phyloP scores from a whole-genome alignment of 2,329 filamentous ascomycete species.

The Arthroderma sp. region DNA sequence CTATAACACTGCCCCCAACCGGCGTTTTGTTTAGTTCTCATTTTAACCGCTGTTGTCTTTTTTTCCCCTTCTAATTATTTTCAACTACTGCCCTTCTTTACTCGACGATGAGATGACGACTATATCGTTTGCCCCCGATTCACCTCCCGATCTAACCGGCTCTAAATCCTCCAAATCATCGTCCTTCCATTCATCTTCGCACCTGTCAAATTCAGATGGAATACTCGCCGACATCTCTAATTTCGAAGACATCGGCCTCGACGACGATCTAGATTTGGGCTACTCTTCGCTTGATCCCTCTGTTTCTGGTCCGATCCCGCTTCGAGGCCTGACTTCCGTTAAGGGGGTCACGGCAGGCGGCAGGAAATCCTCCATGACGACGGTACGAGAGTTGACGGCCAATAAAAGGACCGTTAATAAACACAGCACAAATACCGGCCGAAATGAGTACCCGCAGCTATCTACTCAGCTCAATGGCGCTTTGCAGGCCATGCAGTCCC shows the following conservation, averaged over 20 bases:
- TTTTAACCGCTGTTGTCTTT: neutral
- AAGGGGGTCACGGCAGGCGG: too few relatives aligned
- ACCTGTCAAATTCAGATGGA: slow-evolving; percentile 54
- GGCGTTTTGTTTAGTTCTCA: neutral
- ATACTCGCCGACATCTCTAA: slow-evolving; percentile 61
- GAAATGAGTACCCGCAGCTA: slow-evolving; percentile 5
- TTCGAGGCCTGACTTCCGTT: too few relatives aligned
- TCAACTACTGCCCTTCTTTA: neutral
- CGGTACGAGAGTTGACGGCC: slow-evolving; percentile 1
- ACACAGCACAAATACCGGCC: neutral
- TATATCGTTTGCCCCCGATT: slow-evolving; percentile 43
- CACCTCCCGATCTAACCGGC: slow-evolving; percentile 63
- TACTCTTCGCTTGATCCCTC: neutral
- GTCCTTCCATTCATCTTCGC: slow-evolving; percentile 67
- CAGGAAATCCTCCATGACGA: slow-evolving; percentile 1
- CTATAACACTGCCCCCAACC: neutral
- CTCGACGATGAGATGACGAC: slow-evolving; percentile 28
- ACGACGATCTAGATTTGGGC: slow-evolving; percentile 46
- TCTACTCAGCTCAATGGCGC: slow-evolving; percentile 11
- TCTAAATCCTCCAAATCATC: slow-evolving; percentile 88
- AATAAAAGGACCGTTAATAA: neutral
- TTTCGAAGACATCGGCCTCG: slow-evolving; percentile 87
- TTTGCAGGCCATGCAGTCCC: slow-evolving; percentile 14
- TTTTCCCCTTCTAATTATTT: neutral
- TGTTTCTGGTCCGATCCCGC: too few relatives aligned